Percentiles rank a stretch among this genome's conserved stretches.
Evolutionary conservation across 140 eudicot species (phyloP).

Genomic region (Erigeron philadelphicus): DNA sequence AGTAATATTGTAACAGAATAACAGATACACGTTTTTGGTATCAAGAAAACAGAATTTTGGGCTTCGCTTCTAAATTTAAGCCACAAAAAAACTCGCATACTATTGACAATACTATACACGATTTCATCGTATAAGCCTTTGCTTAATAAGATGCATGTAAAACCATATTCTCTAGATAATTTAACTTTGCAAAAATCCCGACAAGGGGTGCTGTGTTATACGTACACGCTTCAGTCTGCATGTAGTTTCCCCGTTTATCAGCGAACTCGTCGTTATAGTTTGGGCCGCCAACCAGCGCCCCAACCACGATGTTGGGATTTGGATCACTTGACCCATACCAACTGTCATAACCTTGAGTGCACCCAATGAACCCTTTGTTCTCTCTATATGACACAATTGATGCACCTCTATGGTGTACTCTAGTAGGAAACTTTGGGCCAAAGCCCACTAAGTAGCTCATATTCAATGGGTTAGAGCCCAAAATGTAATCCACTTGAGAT

Average conservation of each 20-base stretch:
- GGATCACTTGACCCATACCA: slow-evolving; percentile 58
- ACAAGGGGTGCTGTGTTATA: slow-evolving; percentile 83
- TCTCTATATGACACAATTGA: slow-evolving; percentile 57
- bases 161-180: slow-evolving; percentile 21
- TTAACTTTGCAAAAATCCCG: slow-evolving; percentile 73
- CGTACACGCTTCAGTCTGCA: slow-evolving; percentile 90
- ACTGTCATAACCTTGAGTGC: slow-evolving; percentile 71
- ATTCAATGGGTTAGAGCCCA: slow-evolving; percentile 74
- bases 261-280: slow-evolving; percentile 46
- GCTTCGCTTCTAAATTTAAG: slow-evolving; percentile 28
- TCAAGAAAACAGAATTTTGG: slow-evolving; percentile 21
- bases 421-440: slow-evolving; percentile 58
- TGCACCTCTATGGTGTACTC: slow-evolving; percentile 92
- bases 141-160: slow-evolving; percentile 35
- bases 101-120: slow-evolving; percentile 19
- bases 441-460: slow-evolving; percentile 81
- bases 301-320: slow-evolving; percentile 69
- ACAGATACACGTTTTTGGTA: no score
- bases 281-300: slow-evolving; percentile 92
- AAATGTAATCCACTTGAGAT: slow-evolving; percentile 71
- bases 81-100: slow-evolving; percentile 21
- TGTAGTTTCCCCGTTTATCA: slow-evolving; percentile 62
- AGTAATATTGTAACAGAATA: no score
- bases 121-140: slow-evolving; percentile 15
- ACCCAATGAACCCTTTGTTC: slow-evolving; percentile 70